Evolutionary conservation across 2,329 filamentous ascomycete genomes (phyloP), one percentile per base, ranked within the genome.

Genomic region (Aspergillus fumigatus): DNA sequence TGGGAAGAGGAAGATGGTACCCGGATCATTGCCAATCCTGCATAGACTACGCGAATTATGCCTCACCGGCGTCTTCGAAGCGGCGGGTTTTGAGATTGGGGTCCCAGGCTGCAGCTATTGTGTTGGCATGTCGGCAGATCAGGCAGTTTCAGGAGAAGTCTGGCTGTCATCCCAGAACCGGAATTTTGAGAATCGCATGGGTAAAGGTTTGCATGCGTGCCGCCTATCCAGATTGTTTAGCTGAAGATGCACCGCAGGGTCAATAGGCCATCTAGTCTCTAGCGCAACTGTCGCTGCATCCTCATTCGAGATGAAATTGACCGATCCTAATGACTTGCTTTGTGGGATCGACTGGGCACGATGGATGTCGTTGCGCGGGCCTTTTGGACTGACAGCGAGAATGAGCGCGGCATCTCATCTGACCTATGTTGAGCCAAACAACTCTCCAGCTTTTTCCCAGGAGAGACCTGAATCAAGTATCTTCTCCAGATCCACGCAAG

Each of bases 151-250:
- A 6, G 77, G 75, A 1, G 75, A 78, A 57, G 71, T 73, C 0
- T 79, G 77, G 77, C 60, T 79, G 2, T 74, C 68, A n/a, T 76
- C 73, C 11, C 76, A 79, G 62, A 79, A 80, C 55, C 67, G 77
- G 10, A 79, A 80, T 59, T 79, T 79, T 56, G 62, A 76, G 58
- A 79, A 80, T 57, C 62, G 77, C 2, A 79, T 79, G 75, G 76
- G 76, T 1, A 69, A 67, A 59, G 75, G 75, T 73, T 54, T 26
- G 54, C 55, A 14, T 19, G 4, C 14, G 21, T 23, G n/a, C 2
- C 9, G 3, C 40, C 8, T 10, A 19, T 5, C 3, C 1, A 19
- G 2, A 26, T 17, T 19, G 27, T 47, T 11, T 7, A 10, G 21
- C 29, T 50, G 49, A 38, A 10, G 27, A 38, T 11, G 27, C 11